Base-by-base conservation (phyloP, 1,284 basidiomycete genomes). In the Marasmius oreades region DNA sequence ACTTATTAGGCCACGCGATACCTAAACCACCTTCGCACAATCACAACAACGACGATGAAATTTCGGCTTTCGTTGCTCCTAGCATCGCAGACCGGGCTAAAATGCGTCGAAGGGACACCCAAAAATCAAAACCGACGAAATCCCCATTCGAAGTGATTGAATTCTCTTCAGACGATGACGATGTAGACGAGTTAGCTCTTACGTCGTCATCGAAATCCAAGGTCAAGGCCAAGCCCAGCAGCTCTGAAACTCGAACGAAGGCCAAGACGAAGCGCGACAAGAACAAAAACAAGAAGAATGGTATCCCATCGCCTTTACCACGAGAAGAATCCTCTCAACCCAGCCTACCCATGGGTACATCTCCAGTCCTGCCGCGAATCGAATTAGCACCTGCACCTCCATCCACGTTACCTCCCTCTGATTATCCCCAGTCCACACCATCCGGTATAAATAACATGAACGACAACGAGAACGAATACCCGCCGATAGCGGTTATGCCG, bases 1-100 rank as follows among this genome's bases (percentile, higher is more conserved):
- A 31, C 28, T 5, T 10, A 31, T 31, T 10, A 31, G 28, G 10
- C 4, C 28, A 10, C 28, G 4, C 28, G 10, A 31, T 31, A 42
- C n/a, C 39, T 18, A 42, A 7, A 42, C 47, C 47, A 4, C 24
- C 14, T 16, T 31, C 47, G 5, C 11, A 2, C 24, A 24, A 5
- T 18, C 2, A 4, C 8, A 16, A 50, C 10, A 26, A 1, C 8
- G 28, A 33, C 18, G 10, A 16, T 16, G 20, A 18, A 6, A 16
- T 42, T 16, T 16, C n/a, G 7, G 39, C 16, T 42, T 50, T 50
- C 28, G 31, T 33, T n/a, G n/a, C 28, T 6, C 47, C 31, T 26
- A 50, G 47, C 26, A 50, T 50, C 33, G 47, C 47, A 12, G 47
- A 50, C 26, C 24, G 47, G 8, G 47, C 47, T 1, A 50, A 50